Percentiles rank a stretch among this genome's conserved stretches.
These are phyloP conservation scores for Taiwanofungus camphoratus DNA, from an alignment of 1,284 basidiomycete species.

Conservation along the genomic window DNA sequence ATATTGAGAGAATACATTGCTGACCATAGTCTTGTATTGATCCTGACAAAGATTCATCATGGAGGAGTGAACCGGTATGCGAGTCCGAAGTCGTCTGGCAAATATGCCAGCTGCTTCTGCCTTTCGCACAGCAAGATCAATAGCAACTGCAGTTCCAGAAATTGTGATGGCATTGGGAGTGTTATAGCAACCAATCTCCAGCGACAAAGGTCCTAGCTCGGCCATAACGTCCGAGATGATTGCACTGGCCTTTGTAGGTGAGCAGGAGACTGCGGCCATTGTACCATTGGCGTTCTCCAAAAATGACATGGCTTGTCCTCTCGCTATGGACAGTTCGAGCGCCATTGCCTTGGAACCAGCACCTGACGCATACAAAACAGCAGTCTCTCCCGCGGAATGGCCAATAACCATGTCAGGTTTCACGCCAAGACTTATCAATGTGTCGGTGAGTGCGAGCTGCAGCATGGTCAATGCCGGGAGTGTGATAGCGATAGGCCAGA, in stretches of 20 bases:
- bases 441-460: constrained; percentile 40
- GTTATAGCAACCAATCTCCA: constrained; percentile 37
- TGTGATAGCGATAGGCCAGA: constrained; percentile 30
- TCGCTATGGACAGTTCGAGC: constrained; percentile 33
- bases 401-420: constrained; percentile 34
- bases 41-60: constrained; percentile 29
- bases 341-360: constrained; percentile 34
- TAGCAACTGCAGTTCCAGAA: constrained; percentile 24
- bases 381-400: constrained; percentile 39
- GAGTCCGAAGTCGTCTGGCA: constrained; percentile 28
- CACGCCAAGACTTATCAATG: constrained; percentile 30
- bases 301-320: constrained; percentile 31
- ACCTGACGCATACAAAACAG: constrained; percentile 37
- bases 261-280: constrained; percentile 40
- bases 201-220: constrained; percentile 9
- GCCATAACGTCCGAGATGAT: constrained; percentile 18
- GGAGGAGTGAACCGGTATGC: constrained; percentile 29
- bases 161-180: constrained; percentile 29
- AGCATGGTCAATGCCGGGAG: constrained; percentile 35
- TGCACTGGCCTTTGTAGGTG: constrained; percentile 16
- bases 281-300: constrained; percentile 28
- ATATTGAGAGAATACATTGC: constrained; percentile 24
- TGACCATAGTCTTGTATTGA: constrained; percentile 19
- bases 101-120: constrained; percentile 27
- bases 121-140: constrained; percentile 25